Base-by-base conservation (phyloP, 1,284 basidiomycete genomes). In the Ustilago sp. region DNA sequence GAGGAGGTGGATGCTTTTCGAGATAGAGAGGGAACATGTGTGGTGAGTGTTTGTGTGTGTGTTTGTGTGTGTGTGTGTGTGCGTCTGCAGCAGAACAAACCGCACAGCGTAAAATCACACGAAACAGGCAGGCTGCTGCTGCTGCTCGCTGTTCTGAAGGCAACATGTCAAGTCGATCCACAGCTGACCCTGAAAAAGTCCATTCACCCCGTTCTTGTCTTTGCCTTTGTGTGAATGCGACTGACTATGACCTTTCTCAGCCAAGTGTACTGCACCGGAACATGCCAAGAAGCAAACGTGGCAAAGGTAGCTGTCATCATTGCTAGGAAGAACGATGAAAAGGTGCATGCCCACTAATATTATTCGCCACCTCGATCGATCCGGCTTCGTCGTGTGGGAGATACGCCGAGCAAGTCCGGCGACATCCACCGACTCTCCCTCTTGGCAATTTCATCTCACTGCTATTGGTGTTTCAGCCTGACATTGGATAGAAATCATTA, bases 101-200 rank as follows among this genome's bases (percentile, higher is more conserved):
- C 0, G 23, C 23, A 28, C 3, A 28, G 23, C 23, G 43, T 45
- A 45, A 45, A 45, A 45, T 45, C 43, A 45, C 43, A 45, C 43
- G 19, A 45, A 17, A 50, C 48, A 50, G 28, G 4, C 38, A 17
- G 38, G 28, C 12, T 32, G 28, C 48, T 50, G 48, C 48, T 13
- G 48, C 28, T 50, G 48, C 48, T 48, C 23, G 45, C 48, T 50
- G 28, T 50, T 31, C 15, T 32, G 48, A 50, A 50, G 31, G 28
- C 48, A 50, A 28, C 48, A 50, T 50, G 48, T 50, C 48, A 50
- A 28, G 48, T 45, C 43, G 43, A 45, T 45, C 43, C 43, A 45
- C 43, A 19, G n/a, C 39, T 17, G 39, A 41, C 39, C 39, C 39
- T 41, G 39, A 41, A 41, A 43, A 28, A 28, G 23, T 28, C 3